Evolutionary conservation across 441 rosid species (phyloP).

Genomic region (Mallotus repandus): DNA sequence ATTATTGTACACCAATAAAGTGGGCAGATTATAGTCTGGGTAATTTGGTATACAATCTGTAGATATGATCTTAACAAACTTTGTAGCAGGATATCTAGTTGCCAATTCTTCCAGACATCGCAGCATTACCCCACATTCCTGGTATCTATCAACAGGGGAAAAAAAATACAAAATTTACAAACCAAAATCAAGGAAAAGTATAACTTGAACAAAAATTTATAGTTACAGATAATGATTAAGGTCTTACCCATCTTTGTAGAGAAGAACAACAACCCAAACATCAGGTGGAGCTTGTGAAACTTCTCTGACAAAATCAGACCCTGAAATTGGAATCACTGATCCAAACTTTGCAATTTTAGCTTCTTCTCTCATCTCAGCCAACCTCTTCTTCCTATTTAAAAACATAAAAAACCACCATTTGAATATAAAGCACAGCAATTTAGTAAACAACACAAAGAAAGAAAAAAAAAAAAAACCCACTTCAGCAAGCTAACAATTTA

Average conservation of each 20-base stretch:
- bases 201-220: not conserved
- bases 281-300: slow-evolving; percentile 92
- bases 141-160: slow-evolving; percentile 39
- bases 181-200: slow-evolving; percentile 12
- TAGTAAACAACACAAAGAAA: not conserved
- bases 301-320: slow-evolving; percentile 87
- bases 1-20: slow-evolving; percentile 82
- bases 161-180: not conserved
- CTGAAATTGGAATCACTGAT: slow-evolving; percentile 77
- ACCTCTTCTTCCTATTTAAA: slow-evolving; percentile 75
- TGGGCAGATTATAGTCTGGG: slow-evolving; percentile 92
- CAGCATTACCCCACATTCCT: slow-evolving; percentile 71
- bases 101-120: slow-evolving; percentile 84
- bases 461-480: not conserved
- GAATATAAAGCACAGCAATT: slow-evolving; percentile 11
- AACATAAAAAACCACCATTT: not conserved
- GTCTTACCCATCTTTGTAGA: slow-evolving; percentile 87
- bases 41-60: slow-evolving; percentile 97
- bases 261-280: slow-evolving; percentile 92
- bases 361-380: slow-evolving; percentile 78
- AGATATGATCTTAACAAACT: slow-evolving; percentile 93
- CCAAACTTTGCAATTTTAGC: slow-evolving; percentile 67
- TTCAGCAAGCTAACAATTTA: not conserved
- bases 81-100: slow-evolving; percentile 80
- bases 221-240: not conserved